Evolutionary conservation across 2,329 filamentous ascomycete species (phyloP), one percentile per base, ranked within the genome.

Genomic region (Epichloe amarillans): DNA sequence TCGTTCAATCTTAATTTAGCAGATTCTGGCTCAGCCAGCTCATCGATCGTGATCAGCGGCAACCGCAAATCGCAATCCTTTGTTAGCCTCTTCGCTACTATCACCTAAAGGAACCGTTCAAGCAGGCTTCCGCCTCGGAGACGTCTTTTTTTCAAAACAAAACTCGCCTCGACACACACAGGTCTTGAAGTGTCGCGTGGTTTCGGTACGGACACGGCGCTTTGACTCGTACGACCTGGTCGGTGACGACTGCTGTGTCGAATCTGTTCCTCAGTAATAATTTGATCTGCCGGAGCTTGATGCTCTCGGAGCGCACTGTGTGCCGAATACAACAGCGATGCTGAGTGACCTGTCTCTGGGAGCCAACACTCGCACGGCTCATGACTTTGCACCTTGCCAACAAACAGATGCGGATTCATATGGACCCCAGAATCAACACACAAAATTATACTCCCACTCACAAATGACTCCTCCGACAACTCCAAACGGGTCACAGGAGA

Each of bases 381-480:
- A 80, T 52, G 68, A 83, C 53, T 61, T 72, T 47, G 73, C 81
- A 54, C 66, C 73, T 46, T 80, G 77, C 61, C 61, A 63, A 44
- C 62, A 57, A 49, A 46, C 58, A 49, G 56, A 60, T 39, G 45
- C 56, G 19, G 50, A 52, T 53, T 56, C 58, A 57, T 53, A 68
- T 65, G 65, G 59, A 53, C 60, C 61, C 40, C 58, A 60, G n/a
- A 55, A 62, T 52, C 58, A 62, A 46, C 66, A 66, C 55, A 63
- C 64, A 49, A 69, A 69, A 52, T 66, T 69, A 46, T 72, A 75
- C 62, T 60, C 69, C 42, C 67, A 75, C 58, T 69, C 76, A 46
- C 82, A 88, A 57, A 84, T 90, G 68, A 90, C 86, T 46, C 86
- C 87, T 30, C 86, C 87, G 41, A 72, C 83, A 55, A 90, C 86